Conservation (phyloP, 768 basidiomycete genomes). For the Boletus reticulatus region DNA sequence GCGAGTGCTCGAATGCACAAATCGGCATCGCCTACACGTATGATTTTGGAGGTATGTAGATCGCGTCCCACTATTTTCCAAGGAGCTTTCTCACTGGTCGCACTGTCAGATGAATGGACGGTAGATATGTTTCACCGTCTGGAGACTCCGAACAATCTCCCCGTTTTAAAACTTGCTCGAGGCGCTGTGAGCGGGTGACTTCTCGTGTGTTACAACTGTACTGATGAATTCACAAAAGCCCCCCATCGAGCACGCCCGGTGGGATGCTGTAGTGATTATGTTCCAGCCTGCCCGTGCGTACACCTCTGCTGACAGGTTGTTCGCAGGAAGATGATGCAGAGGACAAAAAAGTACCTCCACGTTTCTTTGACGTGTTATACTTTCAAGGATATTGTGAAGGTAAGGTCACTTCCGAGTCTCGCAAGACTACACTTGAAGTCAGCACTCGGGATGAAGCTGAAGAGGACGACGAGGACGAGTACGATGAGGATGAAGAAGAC, state of each 20-base stretch:
- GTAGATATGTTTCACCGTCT: constrained; percentile 14
- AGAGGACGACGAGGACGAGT: too few relatives aligned
- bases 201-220: too few relatives aligned
- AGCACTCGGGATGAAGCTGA: constrained; percentile 19
- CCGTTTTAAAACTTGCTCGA: constrained; percentile 17
- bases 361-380: constrained; percentile 19
- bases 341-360: constrained; percentile 19
- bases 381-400: constrained; percentile 26
- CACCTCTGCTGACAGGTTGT: not conserved
- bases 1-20: constrained; percentile 21
- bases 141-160: constrained; percentile 15
- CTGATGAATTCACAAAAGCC: constrained; percentile 9
- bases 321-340: constrained; percentile 24
- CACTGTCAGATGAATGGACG: constrained; percentile 21
- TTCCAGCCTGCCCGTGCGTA: not conserved
- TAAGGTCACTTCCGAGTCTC: constrained; percentile 19
- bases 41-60: constrained; percentile 13
- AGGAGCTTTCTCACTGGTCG: not conserved
- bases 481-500: too few relatives aligned
- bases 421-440: constrained; percentile 22
- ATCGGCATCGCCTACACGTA: constrained; percentile 28
- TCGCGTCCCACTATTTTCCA: too few relatives aligned
- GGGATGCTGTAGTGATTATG: not conserved
- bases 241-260: constrained; percentile 20
- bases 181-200: constrained; percentile 18